Evolutionary conservation across 1,284 basidiomycete species (phyloP), one percentile per base, ranked within the genome.

Genomic region (Trametes versicolor): DNA sequence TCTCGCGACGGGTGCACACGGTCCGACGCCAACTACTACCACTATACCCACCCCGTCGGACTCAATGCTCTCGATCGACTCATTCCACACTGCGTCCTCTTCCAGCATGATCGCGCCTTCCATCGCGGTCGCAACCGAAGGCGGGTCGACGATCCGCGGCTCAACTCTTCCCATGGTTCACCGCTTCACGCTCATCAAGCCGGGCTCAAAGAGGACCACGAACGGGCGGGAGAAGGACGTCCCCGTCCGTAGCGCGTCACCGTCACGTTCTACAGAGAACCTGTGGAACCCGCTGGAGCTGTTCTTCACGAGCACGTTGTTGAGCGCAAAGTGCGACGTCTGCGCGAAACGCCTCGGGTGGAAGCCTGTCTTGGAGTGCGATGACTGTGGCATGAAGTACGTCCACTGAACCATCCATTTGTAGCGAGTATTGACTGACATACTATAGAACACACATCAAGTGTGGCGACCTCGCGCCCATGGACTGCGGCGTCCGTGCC

Each of bases 291-390:
- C 72, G 13, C 82, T 95, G 54, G 92, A 94, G 55, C 81, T 94
- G 70, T 86, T 95, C 72, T 91, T 91, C 76, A 88, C 87, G 15
- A 89, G 87, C 72, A 87, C 85, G 6, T 76, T 91, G 52, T 75
- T 92, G 36, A 86, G 86, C 2, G 84, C 87, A 49, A 95, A 92
- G 74, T 97, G 95, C 73, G 92, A 93, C 74, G 81, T 95, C 10
- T 97, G 95, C 73, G 74, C 76, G 54, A 96, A 95, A 82, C 81
- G 92, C 55, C 82, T 97, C 52, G 94, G 94, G 17, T 91, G 91
- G 87, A 94, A 95, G 74, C 89, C 93, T 23, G 87, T 92, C 34
- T 78, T 97, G 34, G 89, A 94, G 72, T 97, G 95, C 76, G 95
- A 97, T 76, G 95, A 97, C 77, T 97, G 95, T 78, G 87, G 88